phyloP scores from a whole-genome alignment of 2,329 filamentous ascomycete species.

The Xylaria arbuscula region DNA sequence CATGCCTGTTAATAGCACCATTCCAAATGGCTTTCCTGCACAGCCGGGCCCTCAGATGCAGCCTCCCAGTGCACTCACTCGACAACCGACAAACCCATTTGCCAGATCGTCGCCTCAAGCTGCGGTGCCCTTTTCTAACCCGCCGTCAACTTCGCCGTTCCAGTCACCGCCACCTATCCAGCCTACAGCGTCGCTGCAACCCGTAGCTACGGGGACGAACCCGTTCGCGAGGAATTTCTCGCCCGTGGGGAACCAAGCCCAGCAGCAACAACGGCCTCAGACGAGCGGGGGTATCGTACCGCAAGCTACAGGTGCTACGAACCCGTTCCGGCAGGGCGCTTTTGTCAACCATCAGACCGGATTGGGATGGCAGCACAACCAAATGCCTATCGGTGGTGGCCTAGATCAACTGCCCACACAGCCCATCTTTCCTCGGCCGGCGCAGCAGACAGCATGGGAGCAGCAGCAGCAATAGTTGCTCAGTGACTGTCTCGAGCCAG shows the following conservation, averaged over 20 bases:
- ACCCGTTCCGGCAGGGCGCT: slow-evolving; percentile 91
- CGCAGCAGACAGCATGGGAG: slow-evolving; percentile 71
- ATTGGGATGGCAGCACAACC: slow-evolving; percentile 85
- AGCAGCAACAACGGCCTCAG: slow-evolving; percentile 57
- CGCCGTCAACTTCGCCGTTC: slow-evolving; percentile 56
- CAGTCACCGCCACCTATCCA: slow-evolving; percentile 55
- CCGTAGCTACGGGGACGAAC: slow-evolving; percentile 67
- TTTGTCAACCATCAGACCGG: slow-evolving; percentile 92
- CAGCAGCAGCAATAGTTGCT: slow-evolving; percentile 50
- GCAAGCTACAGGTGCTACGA: slow-evolving; percentile 88
- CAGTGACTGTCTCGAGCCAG: neutral
- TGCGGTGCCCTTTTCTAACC: slow-evolving; percentile 52
- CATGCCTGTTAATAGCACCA: slow-evolving; percentile 47
- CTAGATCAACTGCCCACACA: slow-evolving; percentile 82
- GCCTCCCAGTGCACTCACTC: slow-evolving; percentile 52
- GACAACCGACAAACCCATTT: slow-evolving; percentile 88
- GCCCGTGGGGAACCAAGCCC: slow-evolving; percentile 48
- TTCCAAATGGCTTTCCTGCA: slow-evolving; percentile 53
- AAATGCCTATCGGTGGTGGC: slow-evolving; percentile 82
- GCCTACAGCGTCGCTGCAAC: slow-evolving; percentile 57
- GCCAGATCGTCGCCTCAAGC: slow-evolving; percentile 71
- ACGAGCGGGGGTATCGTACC: slow-evolving; percentile 67
- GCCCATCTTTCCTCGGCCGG: slow-evolving; percentile 86
- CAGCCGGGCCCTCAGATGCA: slow-evolving; percentile 54
- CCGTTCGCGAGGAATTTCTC: slow-evolving; percentile 66